Base-by-base conservation (phyloP, 2,329 filamentous ascomycete genomes). In the Fusarium sp. region DNA sequence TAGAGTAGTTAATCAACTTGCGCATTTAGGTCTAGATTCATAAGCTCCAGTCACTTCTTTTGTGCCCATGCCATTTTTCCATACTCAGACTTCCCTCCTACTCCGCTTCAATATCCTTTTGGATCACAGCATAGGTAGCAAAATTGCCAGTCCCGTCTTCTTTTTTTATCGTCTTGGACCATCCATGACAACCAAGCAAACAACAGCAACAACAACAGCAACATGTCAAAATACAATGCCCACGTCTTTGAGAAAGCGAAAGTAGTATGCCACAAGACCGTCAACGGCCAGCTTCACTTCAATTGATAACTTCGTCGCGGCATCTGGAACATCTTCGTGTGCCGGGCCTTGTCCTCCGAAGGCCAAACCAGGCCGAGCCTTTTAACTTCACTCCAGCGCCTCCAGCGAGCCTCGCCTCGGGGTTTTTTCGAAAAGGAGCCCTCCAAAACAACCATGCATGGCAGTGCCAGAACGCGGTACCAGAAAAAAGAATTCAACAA, bases 301-400 rank as follows among this genome's bases (percentile, higher is more conserved):
- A 79, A 79, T 77, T 79, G 77, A 76, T 75, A 79, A 77, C 67
- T 76, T 74, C 64, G 71, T 74, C 70, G 72, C 74, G 71, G 72
- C 73, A 74, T 78, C 73, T 68, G 67, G 74, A 72, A 77, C 69
- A 76, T 69, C 69, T 75, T 68, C 68, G 72, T 62, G 52, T 77
- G 74, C 71, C 59, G 65, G 70, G 61, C 52, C 69, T 67, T 68
- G 62, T 74, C 73, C 71, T 70, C 74, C 71, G 60, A 64, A 54
- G 70, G 68, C 58, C 72, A 72, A 66, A 68, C 66, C 68, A 70
- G 60, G 70, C 71, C 67, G 66, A 66, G 66, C 71, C 69, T 71
- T 77, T 76, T 71, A 66, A 76, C 71, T 77, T 74, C 68, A 71
- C 56, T 77, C 74, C 67, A 60, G 72, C 64, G 66, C 71, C 74